These are phyloP conservation scores for Acanthamoeba castellanii DNA, from an alignment of 208 protist species.

Conservation along the genomic window DNA sequence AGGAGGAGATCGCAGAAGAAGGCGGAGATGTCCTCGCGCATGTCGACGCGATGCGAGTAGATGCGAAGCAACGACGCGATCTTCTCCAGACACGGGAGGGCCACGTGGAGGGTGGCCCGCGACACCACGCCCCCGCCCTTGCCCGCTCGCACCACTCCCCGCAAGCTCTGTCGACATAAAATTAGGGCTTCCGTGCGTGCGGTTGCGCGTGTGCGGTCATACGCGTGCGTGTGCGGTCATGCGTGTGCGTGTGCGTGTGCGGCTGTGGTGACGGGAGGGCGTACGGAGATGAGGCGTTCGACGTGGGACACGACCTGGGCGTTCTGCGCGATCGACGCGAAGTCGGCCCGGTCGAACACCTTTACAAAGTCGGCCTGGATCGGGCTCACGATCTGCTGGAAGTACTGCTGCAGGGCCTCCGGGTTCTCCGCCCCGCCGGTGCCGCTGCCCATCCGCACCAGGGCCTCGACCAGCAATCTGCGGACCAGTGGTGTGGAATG, in stretches of 20 bases:
- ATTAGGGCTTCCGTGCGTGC: too few relatives aligned
- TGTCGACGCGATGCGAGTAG: slow-evolving; percentile 4
- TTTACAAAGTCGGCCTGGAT: not conserved
- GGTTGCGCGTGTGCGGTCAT: too few relatives aligned
- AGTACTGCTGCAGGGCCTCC: slow-evolving; percentile 16
- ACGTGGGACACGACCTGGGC: not conserved
- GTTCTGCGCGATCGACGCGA: not conserved
- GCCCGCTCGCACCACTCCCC: slow-evolving; percentile 29
- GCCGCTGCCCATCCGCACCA: slow-evolving; percentile 34
- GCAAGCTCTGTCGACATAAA: not conserved
- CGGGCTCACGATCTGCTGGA: slow-evolving; percentile 7
- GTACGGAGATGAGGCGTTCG: not conserved
- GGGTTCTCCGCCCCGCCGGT: not conserved
- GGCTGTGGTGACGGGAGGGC: not conserved
- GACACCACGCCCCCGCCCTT: not conserved
- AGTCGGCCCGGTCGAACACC: slow-evolving; percentile 5
- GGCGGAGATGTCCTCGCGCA: not conserved
- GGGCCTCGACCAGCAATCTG: slow-evolving; percentile 39
- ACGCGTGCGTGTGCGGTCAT: not conserved
- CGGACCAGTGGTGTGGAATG: too few relatives aligned
- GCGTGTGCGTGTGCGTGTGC: not conserved
- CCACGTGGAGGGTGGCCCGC: not conserved
- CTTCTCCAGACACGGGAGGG: not conserved
- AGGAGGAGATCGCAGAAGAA: slow-evolving; percentile 24
- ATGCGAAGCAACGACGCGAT: not conserved